Evolutionary conservation across 805 yeast species (phyloP).

Genomic region (Ascoidea asiatica): DNA sequence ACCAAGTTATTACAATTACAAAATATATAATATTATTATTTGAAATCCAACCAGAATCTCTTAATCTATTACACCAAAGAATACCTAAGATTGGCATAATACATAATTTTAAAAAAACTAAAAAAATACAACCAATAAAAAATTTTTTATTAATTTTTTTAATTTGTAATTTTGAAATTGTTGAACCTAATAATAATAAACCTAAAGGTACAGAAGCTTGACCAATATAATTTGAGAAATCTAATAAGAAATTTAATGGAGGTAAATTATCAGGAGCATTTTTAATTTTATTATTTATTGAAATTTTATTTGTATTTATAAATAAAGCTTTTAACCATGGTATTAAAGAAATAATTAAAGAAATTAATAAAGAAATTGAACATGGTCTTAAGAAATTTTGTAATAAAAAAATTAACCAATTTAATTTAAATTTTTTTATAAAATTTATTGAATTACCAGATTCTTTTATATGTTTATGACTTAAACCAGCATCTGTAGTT

Average conservation of each 20-base stretch:
- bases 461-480: slow-evolving; percentile 7
- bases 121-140: slow-evolving; percentile 47
- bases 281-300: slow-evolving; percentile 29
- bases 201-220: slow-evolving; percentile 87
- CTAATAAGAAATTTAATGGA: slow-evolving; percentile 75
- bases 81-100: slow-evolving; percentile 73
- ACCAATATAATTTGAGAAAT: slow-evolving; percentile 67
- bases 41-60: slow-evolving; percentile 49
- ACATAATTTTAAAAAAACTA: slow-evolving; percentile 46
- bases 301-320: slow-evolving; percentile 29
- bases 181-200: slow-evolving; percentile 69
- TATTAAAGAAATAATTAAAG: slow-evolving; percentile 63
- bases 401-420: slow-evolving; percentile 21
- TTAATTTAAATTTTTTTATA: slow-evolving; percentile 14
- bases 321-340: slow-evolving; percentile 75
- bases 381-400: slow-evolving; percentile 57
- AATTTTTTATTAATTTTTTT: slow-evolving; percentile 26
- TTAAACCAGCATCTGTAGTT: slow-evolving; percentile 12
- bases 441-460: slow-evolving; percentile 7
- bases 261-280: slow-evolving; percentile 80
- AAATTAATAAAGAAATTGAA: slow-evolving; percentile 51
- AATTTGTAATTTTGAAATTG: slow-evolving; percentile 63
- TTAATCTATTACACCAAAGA: slow-evolving; percentile 47
- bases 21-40: slow-evolving; percentile 47
- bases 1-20: slow-evolving; percentile 59